phyloP scores from a whole-genome alignment of 495 filamentous ascomycete species.

The Beverwykella pulmonaria region DNA sequence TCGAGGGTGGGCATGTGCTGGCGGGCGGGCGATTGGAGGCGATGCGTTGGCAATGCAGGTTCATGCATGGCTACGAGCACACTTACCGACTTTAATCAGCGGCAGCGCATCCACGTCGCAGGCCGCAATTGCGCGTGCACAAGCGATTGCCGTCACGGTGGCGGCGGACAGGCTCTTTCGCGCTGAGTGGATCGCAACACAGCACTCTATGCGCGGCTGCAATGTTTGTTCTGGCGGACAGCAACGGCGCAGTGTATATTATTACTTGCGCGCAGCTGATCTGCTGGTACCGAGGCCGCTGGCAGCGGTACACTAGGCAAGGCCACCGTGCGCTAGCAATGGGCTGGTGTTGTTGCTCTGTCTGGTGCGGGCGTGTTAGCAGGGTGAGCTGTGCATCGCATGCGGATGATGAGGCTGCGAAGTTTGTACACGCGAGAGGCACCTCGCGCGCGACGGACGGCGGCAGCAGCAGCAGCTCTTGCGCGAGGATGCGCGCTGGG shows the following conservation, averaged over 20 bases:
- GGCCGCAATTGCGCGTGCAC: slow-evolving; percentile 7
- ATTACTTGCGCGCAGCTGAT: slow-evolving; percentile 15
- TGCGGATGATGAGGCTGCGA: too few relatives aligned
- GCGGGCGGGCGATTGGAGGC: slow-evolving; percentile 38
- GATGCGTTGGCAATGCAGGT: slow-evolving; percentile 45
- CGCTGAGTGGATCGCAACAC: not conserved
- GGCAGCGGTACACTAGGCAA: slow-evolving; percentile 7
- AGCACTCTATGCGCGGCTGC: slow-evolving; percentile 27
- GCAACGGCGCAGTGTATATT: slow-evolving; percentile 18
- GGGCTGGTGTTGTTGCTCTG: too few relatives aligned
- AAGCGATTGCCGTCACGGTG: slow-evolving; percentile 16
- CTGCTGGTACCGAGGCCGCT: slow-evolving; percentile 4
- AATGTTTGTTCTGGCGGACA: not conserved
- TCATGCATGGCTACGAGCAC: slow-evolving; percentile 36
- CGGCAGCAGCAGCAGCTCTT: not conserved
- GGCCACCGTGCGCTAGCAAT: not conserved
- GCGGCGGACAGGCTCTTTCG: not conserved
- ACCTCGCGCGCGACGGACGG: not conserved
- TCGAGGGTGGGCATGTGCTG: slow-evolving; percentile 37
- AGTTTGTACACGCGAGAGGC: too few relatives aligned
- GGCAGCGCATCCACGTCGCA: slow-evolving; percentile 38
- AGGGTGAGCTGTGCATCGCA: not conserved
- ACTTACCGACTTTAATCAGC: slow-evolving; percentile 43
- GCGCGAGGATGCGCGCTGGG: not conserved
- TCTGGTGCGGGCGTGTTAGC: too few relatives aligned